These are phyloP conservation scores for Dendrostoma leiphaemia DNA, from an alignment of 2,329 filamentous ascomycete species.

Conservation along the genomic window DNA sequence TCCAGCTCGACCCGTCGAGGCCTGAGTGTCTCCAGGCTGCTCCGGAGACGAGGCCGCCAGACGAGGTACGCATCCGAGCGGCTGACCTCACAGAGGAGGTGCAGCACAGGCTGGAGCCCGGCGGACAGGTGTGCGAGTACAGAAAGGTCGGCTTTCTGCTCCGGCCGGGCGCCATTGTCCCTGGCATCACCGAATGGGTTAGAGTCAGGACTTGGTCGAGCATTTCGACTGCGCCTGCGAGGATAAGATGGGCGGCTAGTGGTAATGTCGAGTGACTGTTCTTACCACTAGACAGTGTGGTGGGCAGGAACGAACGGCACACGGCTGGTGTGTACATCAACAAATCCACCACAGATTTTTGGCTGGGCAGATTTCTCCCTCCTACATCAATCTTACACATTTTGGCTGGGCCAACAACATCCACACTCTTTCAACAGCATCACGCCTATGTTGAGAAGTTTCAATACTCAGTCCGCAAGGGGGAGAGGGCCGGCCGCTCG, in stretches of 20 bases:
- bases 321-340: no score
- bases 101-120: background rate
- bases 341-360: no score
- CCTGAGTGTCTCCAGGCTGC: background rate
- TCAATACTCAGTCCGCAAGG: no score
- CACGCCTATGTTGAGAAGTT: no score
- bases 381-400: no score
- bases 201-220: background rate
- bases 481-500: no score
- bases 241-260: background rate
- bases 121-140: background rate
- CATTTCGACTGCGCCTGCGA: background rate
- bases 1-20: slow-evolving; percentile 19
- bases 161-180: background rate
- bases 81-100: slow-evolving; percentile 6
- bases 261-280: background rate
- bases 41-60: background rate
- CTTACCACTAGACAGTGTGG: no score
- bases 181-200: slow-evolving; percentile 12
- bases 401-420: no score
- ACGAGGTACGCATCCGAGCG: slow-evolving; percentile 3
- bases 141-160: slow-evolving; percentile 10
- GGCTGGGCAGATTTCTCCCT: no score
- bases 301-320: no score
- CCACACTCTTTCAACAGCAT: no score